Evolutionary conservation across 257 asterid species (phyloP), one percentile per base, ranked within the genome.

Genomic region (Nicotiana knightiana): DNA sequence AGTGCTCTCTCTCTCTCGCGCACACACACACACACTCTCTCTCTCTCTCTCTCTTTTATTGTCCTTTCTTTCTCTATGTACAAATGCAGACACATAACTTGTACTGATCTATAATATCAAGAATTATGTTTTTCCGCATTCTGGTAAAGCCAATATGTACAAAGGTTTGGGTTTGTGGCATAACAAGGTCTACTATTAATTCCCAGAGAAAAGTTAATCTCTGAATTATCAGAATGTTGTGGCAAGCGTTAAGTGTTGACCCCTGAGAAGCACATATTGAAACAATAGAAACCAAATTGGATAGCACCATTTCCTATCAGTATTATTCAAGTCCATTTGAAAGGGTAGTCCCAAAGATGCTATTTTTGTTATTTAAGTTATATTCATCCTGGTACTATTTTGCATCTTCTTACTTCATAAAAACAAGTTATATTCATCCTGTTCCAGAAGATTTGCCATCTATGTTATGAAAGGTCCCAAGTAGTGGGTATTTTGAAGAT

Each of bases 1-100:
- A 88, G 97, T 75, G 16, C 46, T 13, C 58, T 53, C 58, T 53
- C 58, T 51, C 28, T 75, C 26, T 5, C 70, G 2, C 55, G 9
- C 54, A 5, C 39, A 35, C 46, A 37, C 46, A 37, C 46, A 37
- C 46, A 37, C 46, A 4, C 6, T 5, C 46, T 5, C 46, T 37
- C 46, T 46, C 62, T 73, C 79, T 73, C 28, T 6, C 62, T 73
- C 2, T 1, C 24, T 15, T 39, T 26, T 51, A 0, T 48, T 51
- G 79, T 73, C 46, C 26, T 75, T 26, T 51, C 61, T 73, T 51
- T 75, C 46, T 51, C 80, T 51, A 3, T 15, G 63, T 75, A 15
- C 16, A 51, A 48, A 26, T 51, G 26, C 61, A 71, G 21, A 75
- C 28, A 4, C 43, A 28, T 46, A 13, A 28, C 24, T 17, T 57